A percentile compares a stretch with the other conserved stretches of the same genome.
These are phyloP conservation scores for Pleurotus tuoliensis DNA, from an alignment of 768 basidiomycete genomes.

Conservation along the genomic window DNA sequence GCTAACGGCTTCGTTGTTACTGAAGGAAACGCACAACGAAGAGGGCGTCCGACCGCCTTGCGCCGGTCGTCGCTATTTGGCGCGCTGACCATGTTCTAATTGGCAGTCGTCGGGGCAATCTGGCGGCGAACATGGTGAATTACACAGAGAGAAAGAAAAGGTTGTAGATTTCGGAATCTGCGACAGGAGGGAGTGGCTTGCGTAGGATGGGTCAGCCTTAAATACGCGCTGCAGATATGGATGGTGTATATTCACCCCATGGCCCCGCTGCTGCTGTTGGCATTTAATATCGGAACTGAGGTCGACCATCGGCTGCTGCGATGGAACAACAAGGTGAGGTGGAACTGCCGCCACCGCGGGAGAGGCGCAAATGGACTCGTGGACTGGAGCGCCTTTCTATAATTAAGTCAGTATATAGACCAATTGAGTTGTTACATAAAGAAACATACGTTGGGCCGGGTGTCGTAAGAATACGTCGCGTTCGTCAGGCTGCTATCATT, in stretches of 20 bases:
- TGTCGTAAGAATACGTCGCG: not conserved
- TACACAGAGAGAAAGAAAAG: not conserved
- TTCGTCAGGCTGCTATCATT: not conserved
- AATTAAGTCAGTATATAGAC: too few relatives aligned
- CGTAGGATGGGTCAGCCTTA: not conserved
- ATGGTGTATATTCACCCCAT: not conserved
- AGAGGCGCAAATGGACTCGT: not conserved
- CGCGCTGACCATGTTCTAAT: constrained; percentile 19
- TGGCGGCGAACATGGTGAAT: constrained; percentile 27
- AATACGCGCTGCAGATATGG: not conserved
- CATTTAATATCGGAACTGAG: not conserved
- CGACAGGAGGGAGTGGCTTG: not conserved
- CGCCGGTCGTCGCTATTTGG: constrained; percentile 36
- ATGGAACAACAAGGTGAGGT: constrained; percentile 7
- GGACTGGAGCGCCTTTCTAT: not conserved
- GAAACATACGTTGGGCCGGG: not conserved
- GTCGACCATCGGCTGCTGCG: constrained; percentile 6
- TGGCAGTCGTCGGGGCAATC: constrained; percentile 29
- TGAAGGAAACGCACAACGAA: constrained; percentile 64
- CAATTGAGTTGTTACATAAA: not conserved
- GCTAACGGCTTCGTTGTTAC: not conserved
- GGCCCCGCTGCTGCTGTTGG: not conserved
- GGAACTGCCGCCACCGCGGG: not conserved
- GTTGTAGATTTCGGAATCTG: not conserved
- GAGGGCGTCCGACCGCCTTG: constrained; percentile 73